A percentile compares a stretch with the other conserved stretches of the same genome.
phyloP scores from a whole-genome alignment of 805 yeast genomes.

The Sungouiella thailandica region DNA sequence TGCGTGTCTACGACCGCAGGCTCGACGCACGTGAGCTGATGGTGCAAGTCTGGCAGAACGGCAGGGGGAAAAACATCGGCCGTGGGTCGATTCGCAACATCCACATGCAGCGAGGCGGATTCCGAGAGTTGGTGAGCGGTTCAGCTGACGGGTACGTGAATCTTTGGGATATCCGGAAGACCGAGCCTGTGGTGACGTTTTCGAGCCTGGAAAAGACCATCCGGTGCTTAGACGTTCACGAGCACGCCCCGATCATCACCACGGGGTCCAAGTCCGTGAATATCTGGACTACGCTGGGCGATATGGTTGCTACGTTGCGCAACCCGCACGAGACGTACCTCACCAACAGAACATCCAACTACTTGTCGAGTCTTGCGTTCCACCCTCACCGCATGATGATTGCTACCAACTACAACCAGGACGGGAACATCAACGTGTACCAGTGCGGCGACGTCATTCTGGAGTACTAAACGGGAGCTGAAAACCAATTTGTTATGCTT shows the following conservation, averaged over 20 bases:
- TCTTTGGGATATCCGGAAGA: constrained; percentile 83
- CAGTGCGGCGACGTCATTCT: constrained; percentile 33
- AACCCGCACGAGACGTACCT: constrained; percentile 42
- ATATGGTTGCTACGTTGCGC: constrained; percentile 56
- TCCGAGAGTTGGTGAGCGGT: constrained; percentile 83
- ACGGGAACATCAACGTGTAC: constrained; percentile 62
- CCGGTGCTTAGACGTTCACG: constrained; percentile 80
- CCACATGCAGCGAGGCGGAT: constrained; percentile 96
- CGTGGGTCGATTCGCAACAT: constrained; percentile 65
- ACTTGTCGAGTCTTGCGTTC: constrained; percentile 63
- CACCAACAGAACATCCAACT: constrained; percentile 43
- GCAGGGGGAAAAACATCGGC: constrained; percentile 21
- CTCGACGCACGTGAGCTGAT: constrained; percentile 79
- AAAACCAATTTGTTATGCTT: no score
- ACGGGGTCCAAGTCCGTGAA: constrained; percentile 79
- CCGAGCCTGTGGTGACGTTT: constrained; percentile 66
- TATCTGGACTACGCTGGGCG: constrained; percentile 84
- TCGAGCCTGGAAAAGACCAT: constrained; percentile 47
- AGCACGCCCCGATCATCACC: constrained; percentile 92
- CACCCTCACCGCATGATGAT: constrained; percentile 96
- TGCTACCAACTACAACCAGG: constrained; percentile 81
- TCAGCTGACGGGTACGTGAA: constrained; percentile 76
- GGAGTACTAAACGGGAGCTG: constrained; percentile 28
- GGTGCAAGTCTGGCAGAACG: constrained; percentile 71
- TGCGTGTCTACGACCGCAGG: constrained; percentile 88